A percentile compares a stretch with the other conserved stretches of the same genome.
Evolutionary conservation across 306 rosid genomes (phyloP).

Genomic region (peach (Prunus persica)): DNA sequence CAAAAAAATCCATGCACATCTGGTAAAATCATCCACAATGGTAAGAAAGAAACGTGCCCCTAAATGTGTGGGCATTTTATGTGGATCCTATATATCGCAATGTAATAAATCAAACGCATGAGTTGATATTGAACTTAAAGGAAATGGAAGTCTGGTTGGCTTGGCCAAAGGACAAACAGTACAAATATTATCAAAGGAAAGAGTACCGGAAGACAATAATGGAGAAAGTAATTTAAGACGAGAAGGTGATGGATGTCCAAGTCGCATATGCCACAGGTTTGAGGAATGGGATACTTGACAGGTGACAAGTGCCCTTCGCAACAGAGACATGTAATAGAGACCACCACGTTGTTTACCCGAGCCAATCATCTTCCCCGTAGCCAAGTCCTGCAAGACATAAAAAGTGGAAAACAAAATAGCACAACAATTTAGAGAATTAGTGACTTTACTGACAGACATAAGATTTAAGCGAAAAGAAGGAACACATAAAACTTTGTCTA

Average conservation of each 20-base stretch:
- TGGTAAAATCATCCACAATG: neutral
- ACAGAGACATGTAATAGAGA: constrained; percentile 1
- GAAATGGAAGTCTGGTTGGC: neutral
- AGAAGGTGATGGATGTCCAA: constrained; percentile 10
- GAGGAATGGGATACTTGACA: constrained; percentile 6
- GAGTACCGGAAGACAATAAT: neutral
- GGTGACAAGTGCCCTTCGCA: neutral
- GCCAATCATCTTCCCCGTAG: constrained; percentile 16
- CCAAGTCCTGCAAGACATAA: constrained; percentile 10
- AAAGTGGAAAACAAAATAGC: constrained; percentile 3
- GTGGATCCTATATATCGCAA: constrained; percentile 1
- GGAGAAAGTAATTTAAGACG: constrained; percentile 6
- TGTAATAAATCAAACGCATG: constrained; percentile 11
- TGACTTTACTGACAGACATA: too few species aligned
- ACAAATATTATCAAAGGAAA: constrained; percentile 9
- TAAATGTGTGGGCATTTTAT: constrained; percentile 4
- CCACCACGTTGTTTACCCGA: neutral
- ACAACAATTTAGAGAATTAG: too few species aligned
- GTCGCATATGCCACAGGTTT: constrained; percentile 14
- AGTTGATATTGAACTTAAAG: neutral
- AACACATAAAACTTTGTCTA: too few species aligned
- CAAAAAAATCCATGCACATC: neutral
- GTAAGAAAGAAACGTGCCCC: constrained; percentile 9
- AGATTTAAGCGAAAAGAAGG: too few species aligned
- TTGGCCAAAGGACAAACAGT: constrained; percentile 16